A percentile compares a stretch with the other conserved stretches of the same genome.
Evolutionary conservation across 2,329 filamentous ascomycete species (phyloP).

Genomic region (Aspergillus brasiliensis): DNA sequence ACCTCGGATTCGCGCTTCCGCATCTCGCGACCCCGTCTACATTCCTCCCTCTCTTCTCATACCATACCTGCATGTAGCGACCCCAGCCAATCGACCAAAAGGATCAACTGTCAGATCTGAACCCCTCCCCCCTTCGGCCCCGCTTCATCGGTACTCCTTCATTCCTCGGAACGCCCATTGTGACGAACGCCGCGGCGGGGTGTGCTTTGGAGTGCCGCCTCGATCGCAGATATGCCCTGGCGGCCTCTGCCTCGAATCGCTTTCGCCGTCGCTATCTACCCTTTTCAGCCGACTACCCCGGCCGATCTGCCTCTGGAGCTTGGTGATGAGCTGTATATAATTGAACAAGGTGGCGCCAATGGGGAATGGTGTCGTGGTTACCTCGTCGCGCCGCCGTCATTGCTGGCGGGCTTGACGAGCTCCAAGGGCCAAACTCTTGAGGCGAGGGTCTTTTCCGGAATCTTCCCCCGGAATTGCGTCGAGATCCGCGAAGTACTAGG

Average conservation of each 20-base stretch:
- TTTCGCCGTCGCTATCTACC: slow-evolving; percentile 94
- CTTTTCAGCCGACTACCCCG: slow-evolving; percentile 81
- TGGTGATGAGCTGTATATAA: slow-evolving; percentile 97
- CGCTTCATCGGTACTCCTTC: slow-evolving; percentile 21
- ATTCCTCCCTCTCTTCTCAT: slow-evolving; percentile 25
- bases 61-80: slow-evolving; percentile 31
- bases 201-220: slow-evolving; percentile 19
- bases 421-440: slow-evolving; percentile 91
- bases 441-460: slow-evolving; percentile 95
- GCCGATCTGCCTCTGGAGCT: slow-evolving; percentile 95
- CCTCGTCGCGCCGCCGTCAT: slow-evolving; percentile 86
- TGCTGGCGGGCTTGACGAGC: slow-evolving; percentile 88
- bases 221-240: slow-evolving; percentile 76
- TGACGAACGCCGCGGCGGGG: slow-evolving; percentile 24
- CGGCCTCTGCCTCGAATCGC: slow-evolving; percentile 94
- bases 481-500: slow-evolving; percentile 91
- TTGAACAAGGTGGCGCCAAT: slow-evolving; percentile 85
- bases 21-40: slow-evolving; percentile 18
- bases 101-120: slow-evolving; percentile 25
- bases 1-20: slow-evolving; percentile 7
- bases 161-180: slow-evolving; percentile 28
- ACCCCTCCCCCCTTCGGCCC: slow-evolving; percentile 13
- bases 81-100: slow-evolving; percentile 22
- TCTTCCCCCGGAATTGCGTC: slow-evolving; percentile 92
- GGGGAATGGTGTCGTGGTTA: slow-evolving; percentile 95